These are phyloP conservation scores for Phytophthora pisi DNA, from an alignment of 352 stramenopile genomes.

Conservation along the genomic window DNA sequence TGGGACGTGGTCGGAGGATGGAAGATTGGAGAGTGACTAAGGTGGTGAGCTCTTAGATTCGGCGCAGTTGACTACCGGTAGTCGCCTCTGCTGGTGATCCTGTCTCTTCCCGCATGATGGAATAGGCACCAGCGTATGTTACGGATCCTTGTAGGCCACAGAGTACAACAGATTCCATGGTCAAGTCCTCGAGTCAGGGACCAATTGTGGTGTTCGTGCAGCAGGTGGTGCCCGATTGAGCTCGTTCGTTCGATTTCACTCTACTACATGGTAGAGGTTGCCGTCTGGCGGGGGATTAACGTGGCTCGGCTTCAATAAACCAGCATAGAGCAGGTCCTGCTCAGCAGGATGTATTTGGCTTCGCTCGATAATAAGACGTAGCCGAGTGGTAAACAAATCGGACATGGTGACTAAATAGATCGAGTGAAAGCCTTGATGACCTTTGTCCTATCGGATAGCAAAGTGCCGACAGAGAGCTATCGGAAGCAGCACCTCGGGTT, in stretches of 20 bases:
- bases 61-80: background rate
- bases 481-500: too few relatives aligned
- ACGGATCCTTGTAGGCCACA: background rate
- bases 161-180: background rate
- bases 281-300: background rate
- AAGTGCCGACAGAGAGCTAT: too few relatives aligned
- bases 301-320: background rate
- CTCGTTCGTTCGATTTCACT: background rate
- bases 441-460: too few relatives aligned
- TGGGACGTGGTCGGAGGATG: background rate
- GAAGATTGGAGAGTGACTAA: conserved; percentile 9
- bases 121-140: conserved; percentile 12
- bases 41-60: background rate
- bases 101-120: background rate
- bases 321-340: background rate
- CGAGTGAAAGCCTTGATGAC: too few relatives aligned
- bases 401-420: background rate
- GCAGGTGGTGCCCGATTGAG: background rate
- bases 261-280: background rate
- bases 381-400: background rate
- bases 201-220: conserved; percentile 1
- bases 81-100: background rate
- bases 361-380: background rate
- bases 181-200: background rate
- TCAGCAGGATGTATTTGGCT: conserved; percentile 1